A percentile compares a stretch with the other conserved stretches of the same genome.
Evolutionary conservation across 2,329 filamentous ascomycete species (phyloP).

Genomic region (Ploettnerulaceae sp.): DNA sequence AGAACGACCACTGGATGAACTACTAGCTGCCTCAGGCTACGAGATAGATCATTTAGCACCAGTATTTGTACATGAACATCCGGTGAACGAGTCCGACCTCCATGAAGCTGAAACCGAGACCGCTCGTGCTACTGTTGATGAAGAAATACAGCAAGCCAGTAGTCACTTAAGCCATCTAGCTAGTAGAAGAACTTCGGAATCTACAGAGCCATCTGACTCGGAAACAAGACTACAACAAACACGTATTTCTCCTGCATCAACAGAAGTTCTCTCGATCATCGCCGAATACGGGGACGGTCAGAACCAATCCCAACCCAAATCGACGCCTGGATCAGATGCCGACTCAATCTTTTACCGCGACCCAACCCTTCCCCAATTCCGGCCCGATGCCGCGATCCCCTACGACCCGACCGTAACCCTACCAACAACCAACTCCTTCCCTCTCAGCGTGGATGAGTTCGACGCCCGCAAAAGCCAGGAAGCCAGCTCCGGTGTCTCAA

Average conservation of each 20-base stretch:
- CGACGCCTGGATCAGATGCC: conserved; percentile 6
- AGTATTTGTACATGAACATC: too few species aligned
- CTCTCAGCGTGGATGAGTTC: conserved; percentile 22
- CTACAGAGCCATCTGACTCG: conserved; percentile 1
- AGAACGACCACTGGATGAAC: conserved; percentile 26
- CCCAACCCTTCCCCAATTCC: conserved; percentile 64
- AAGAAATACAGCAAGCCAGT: neutral
- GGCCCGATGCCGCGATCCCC: conserved; percentile 44
- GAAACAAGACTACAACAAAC: neutral
- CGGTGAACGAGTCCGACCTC: conserved; percentile 1
- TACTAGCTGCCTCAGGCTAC: conserved; percentile 29
- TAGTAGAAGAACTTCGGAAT: neutral
- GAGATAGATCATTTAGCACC: conserved; percentile 22
- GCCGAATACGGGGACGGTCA: conserved; percentile 14
- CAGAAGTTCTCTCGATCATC: conserved; percentile 13
- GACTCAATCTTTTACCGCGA: conserved; percentile 37
- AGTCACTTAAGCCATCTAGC: neutral
- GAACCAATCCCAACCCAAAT: conserved; percentile 1
- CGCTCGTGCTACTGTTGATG: conserved; percentile 21
- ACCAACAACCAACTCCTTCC: conserved; percentile 13
- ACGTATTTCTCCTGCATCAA: conserved; percentile 9
- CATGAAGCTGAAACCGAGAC: neutral
- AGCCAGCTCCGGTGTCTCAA: neutral
- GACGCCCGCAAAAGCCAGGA: conserved; percentile 15
- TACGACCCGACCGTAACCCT: conserved; percentile 13